Percentiles rank a stretch among this genome's conserved stretches.
Conservation (phyloP, 805 yeast species). For the Nakazawaea molendinolei region DNA sequence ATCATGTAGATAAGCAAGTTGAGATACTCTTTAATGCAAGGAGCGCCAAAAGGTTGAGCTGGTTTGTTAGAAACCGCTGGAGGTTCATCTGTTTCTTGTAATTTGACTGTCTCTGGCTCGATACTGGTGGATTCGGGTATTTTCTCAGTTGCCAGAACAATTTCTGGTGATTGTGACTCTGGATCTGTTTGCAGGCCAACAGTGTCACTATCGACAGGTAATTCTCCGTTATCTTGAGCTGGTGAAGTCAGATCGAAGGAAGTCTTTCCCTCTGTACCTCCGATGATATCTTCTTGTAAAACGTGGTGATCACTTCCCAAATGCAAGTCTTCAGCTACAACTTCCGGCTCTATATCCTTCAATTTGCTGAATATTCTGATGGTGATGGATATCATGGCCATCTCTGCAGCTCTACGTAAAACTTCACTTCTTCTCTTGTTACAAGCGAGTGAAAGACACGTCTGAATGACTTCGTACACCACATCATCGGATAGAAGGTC, state of each 20-base stretch:
- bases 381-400: constrained; percentile 66
- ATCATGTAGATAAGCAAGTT: constrained; percentile 72
- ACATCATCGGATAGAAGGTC: constrained; percentile 70
- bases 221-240: constrained; percentile 5
- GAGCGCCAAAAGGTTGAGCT: constrained; percentile 56
- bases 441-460: constrained; percentile 86
- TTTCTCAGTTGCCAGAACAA: too few species aligned
- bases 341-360: constrained; percentile 41
- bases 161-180: too few species aligned
- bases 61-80: neutral
- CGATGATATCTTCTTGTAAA: constrained; percentile 55
- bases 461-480: constrained; percentile 82
- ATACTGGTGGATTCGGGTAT: neutral
- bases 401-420: constrained; percentile 81
- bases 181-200: too few species aligned
- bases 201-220: too few species aligned
- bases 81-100: too few species aligned
- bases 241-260: neutral
- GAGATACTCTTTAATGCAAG: constrained; percentile 70
- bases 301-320: constrained; percentile 21
- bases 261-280: constrained; percentile 31
- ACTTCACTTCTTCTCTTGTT: constrained; percentile 89
- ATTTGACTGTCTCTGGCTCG: too few species aligned
- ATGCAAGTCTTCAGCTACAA: constrained; percentile 22
- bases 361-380: constrained; percentile 60